Evolutionary conservation across 2,329 filamentous ascomycete genomes (phyloP).

Genomic region (Colletotrichum nymphaeae): DNA sequence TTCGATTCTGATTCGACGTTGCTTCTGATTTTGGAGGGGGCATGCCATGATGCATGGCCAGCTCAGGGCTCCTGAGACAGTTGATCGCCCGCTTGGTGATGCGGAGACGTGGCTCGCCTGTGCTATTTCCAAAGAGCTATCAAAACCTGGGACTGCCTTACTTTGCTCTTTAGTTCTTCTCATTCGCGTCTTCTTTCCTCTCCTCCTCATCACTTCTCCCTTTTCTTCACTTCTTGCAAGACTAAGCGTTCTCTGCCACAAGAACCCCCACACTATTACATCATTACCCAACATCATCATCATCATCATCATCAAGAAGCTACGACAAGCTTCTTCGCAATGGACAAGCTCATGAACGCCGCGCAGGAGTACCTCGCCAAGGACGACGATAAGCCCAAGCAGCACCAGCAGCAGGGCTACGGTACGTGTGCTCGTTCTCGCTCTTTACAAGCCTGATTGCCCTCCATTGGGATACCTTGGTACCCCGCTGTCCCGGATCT

Average conservation of each 20-base stretch:
- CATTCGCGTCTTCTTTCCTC: not conserved
- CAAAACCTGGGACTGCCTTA: conserved; percentile 8
- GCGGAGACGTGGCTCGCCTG: conserved; percentile 24
- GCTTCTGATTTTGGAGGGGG: not conserved
- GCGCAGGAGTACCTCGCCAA: conserved; percentile 49
- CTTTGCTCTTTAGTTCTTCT: not conserved
- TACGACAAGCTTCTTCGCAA: conserved; percentile 32
- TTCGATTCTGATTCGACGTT: conserved; percentile 2
- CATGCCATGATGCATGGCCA: conserved; percentile 20
- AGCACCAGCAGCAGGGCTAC: conserved; percentile 33
- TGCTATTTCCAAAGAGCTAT: conserved; percentile 21
- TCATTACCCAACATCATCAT: not conserved
- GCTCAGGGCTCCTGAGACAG: conserved; percentile 29
- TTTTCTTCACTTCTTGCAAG: not conserved
- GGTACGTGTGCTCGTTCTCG: conserved; percentile 2
- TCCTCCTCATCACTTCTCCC: not conserved
- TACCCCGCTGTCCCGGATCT: conserved; percentile 31
- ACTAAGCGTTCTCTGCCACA: not conserved
- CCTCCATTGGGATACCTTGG: not conserved
- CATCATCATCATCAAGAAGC: not conserved
- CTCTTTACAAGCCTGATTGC: not conserved
- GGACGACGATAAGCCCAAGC: conserved; percentile 43
- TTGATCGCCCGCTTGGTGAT: conserved; percentile 21
- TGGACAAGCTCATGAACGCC: conserved; percentile 51
- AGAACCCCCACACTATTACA: not conserved